Conservation (phyloP, 2,329 filamentous ascomycete species). For the Monilinia aucupariae region DNA sequence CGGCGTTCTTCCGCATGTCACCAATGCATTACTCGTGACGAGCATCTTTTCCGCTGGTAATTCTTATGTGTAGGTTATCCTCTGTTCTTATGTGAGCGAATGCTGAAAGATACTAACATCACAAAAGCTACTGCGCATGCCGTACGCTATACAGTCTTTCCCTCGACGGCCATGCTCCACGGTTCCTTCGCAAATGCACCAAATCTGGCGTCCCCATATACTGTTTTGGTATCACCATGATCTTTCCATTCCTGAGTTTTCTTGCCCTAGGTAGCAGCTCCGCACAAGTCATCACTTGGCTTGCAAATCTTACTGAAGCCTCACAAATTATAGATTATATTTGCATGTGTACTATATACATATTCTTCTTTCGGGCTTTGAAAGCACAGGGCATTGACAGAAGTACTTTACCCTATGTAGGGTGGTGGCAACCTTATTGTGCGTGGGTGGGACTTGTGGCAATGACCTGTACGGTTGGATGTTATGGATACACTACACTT, state of each 20-base stretch:
- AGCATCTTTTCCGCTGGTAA: slow-evolving; percentile 60
- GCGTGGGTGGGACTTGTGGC: slow-evolving; percentile 54
- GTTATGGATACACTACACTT: slow-evolving; percentile 71
- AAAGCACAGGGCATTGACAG: slow-evolving; percentile 62
- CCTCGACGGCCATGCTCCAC: slow-evolving; percentile 59
- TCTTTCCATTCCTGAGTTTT: slow-evolving; percentile 64
- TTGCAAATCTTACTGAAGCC: slow-evolving; percentile 57
- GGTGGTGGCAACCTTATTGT: slow-evolving; percentile 56
- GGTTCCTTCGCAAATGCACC: slow-evolving; percentile 55
- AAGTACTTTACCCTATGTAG: slow-evolving; percentile 60
- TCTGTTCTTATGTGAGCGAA: background rate
- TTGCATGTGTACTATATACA: slow-evolving; percentile 62
- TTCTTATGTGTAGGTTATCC: slow-evolving; percentile 42
- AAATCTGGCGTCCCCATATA: slow-evolving; percentile 50
- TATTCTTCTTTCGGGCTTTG: slow-evolving; percentile 65
- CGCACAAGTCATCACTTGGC: slow-evolving; percentile 38
- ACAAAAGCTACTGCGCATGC: slow-evolving; percentile 52
- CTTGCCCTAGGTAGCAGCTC: slow-evolving; percentile 53
- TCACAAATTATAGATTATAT: slow-evolving; percentile 69
- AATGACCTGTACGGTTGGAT: slow-evolving; percentile 63
- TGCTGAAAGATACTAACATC: background rate
- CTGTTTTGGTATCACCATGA: slow-evolving; percentile 63
- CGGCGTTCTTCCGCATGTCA: slow-evolving; percentile 57
- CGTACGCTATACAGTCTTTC: slow-evolving; percentile 66
- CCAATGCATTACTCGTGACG: slow-evolving; percentile 59